Base-by-base conservation (phyloP, 2,329 filamentous ascomycete genomes). In the Didymella sp. region DNA sequence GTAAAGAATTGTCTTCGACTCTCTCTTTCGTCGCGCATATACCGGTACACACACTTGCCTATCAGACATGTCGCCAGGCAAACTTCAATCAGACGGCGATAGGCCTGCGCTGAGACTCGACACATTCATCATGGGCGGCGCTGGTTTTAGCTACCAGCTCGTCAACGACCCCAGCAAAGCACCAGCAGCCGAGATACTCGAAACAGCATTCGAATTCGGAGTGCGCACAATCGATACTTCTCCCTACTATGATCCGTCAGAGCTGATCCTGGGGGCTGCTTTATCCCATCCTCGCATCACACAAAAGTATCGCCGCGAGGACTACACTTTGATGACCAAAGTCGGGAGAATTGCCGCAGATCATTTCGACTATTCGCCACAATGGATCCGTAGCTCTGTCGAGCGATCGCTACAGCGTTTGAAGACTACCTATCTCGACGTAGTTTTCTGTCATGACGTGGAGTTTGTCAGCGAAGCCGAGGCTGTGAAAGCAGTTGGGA, bases 161-260 rank as follows among this genome's bases (percentile, higher is more conserved):
- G 46, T 49, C 25, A 30, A 41, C n/a, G 46, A 49, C 12, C 46
- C 46, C 12, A 27, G 28, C 35, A 24, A 41, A 31, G 46, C 46
- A 17, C 46, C 46, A 11, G 35, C 37, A 21, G 46, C 25, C 13
- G 46, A 49, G 17, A 49, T 49, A 1, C 46, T 49, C 17, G 46
- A 49, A 31, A 41, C 24, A 24, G 46, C 46, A 6, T 49, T 49
- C 25, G 25, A 41, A 2, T 28, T 35, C 28, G 46, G 46, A 15
- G 46, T 49, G 12, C 46, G 35, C 17, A 49, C 46, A 17, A 49
- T 49, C 25, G 46, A 49, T 11, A 49, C 46, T 41, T 49, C 46
- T 17, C 46, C 46, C 12, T 49, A 49, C 35, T 49, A 49, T n/a
- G 46, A 49, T 24, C 46, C 46, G 22, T 49, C 46, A 11, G 46